Evolutionary conservation across 2,329 filamentous ascomycete genomes (phyloP).

Genomic region (Epichloe sp.): DNA sequence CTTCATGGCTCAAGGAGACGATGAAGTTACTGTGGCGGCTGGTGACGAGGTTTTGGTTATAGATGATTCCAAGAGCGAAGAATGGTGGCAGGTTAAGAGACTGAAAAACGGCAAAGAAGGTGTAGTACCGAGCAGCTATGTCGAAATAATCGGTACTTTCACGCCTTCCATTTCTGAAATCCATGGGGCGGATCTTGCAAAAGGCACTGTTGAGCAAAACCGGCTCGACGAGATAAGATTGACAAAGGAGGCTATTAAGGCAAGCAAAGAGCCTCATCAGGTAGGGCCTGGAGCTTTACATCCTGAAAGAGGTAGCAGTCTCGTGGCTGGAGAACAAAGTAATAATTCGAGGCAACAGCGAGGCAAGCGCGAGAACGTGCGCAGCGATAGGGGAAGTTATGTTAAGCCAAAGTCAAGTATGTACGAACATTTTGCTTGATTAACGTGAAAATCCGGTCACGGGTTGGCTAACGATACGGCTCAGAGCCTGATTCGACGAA

Average conservation of each 20-base stretch:
- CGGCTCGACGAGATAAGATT: constrained; percentile 69
- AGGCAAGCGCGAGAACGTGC: constrained; percentile 54
- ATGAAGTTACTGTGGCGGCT: constrained; percentile 83
- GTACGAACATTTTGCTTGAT: constrained; percentile 16
- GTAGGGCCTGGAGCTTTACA: constrained; percentile 68
- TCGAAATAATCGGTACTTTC: constrained; percentile 68
- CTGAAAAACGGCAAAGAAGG: constrained; percentile 89
- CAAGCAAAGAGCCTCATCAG: constrained; percentile 42
- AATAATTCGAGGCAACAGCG: constrained; percentile 59
- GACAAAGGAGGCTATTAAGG: constrained; percentile 64
- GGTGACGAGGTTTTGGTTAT: constrained; percentile 86
- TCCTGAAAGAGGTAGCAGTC: constrained; percentile 67
- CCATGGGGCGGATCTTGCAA: constrained; percentile 35
- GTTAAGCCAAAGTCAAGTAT: constrained; percentile 58
- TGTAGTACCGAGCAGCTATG: constrained; percentile 91
- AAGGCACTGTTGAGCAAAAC: constrained; percentile 64
- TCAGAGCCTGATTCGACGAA: constrained; percentile 72
- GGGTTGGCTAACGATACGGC: constrained; percentile 1
- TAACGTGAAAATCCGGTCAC: not conserved
- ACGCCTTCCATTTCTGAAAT: constrained; percentile 31
- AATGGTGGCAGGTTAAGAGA: constrained; percentile 95
- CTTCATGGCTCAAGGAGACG: constrained; percentile 91
- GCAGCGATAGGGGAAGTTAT: constrained; percentile 39
- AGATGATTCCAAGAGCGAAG: constrained; percentile 84
- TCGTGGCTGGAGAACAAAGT: constrained; percentile 53